phyloP scores from a whole-genome alignment of 2,329 filamentous ascomycete species.

The Fusarium redolens region DNA sequence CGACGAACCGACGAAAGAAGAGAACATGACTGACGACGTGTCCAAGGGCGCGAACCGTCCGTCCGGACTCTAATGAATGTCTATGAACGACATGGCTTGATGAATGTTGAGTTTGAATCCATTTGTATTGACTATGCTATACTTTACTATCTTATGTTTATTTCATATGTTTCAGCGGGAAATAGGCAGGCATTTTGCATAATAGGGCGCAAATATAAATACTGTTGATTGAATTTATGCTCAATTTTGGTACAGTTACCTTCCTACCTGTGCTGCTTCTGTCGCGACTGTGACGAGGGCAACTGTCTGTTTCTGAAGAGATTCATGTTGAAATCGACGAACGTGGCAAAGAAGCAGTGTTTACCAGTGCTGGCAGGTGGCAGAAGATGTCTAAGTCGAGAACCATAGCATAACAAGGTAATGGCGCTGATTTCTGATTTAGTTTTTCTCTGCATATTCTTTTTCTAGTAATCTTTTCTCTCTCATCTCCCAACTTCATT shows the following conservation, averaged over 20 bases:
- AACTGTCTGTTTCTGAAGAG: too few relatives aligned
- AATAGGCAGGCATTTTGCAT: conserved; percentile 35
- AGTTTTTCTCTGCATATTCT: not conserved
- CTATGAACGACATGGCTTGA: conserved; percentile 22
- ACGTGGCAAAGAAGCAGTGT: too few relatives aligned
- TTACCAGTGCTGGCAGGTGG: too few relatives aligned
- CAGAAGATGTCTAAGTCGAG: too few relatives aligned
- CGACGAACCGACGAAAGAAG: conserved; percentile 33
- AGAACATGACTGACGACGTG: conserved; percentile 36
- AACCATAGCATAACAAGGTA: not conserved
- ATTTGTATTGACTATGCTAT: conserved; percentile 16
- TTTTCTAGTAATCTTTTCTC: not conserved
- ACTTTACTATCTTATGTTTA: conserved; percentile 6
- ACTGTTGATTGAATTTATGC: conserved; percentile 3
- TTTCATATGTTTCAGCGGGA: conserved; percentile 33
- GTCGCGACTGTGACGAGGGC: too few relatives aligned
- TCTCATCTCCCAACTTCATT: not conserved
- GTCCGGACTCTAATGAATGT: conserved; percentile 26
- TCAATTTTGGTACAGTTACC: not conserved
- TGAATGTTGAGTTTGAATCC: conserved; percentile 20
- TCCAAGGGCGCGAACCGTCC: conserved; percentile 15
- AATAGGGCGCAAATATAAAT: conserved; percentile 28
- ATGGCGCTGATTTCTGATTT: not conserved
- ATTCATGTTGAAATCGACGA: too few relatives aligned
- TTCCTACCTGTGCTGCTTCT: not conserved